phyloP scores from a whole-genome alignment of 306 rosid species.

The Abrus precatorius region DNA sequence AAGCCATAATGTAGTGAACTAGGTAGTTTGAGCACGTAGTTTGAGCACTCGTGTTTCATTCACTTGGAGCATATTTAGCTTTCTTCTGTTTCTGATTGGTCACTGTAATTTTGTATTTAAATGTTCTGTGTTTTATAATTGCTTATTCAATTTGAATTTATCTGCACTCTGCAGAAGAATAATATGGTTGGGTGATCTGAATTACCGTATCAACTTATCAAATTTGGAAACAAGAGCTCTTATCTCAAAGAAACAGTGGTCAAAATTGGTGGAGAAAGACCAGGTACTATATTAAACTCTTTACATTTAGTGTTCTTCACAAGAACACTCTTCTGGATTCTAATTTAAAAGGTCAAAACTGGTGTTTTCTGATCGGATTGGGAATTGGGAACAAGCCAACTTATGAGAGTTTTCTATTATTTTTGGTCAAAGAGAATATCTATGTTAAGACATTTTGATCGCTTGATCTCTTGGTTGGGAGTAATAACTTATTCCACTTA shows the following conservation, averaged over 20 bases:
- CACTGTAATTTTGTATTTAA: neutral
- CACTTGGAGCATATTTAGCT: conserved; percentile 40
- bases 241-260: conserved; percentile 75
- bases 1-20: neutral
- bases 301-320: conserved; percentile 21
- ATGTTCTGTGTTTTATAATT: neutral
- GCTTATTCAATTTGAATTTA: conserved; percentile 33
- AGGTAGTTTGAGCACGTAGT: neutral
- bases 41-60: conserved; percentile 21
- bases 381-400: neutral
- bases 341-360: neutral
- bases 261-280: conserved; percentile 79
- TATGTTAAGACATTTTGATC: neutral
- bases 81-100: conserved; percentile 33
- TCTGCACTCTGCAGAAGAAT: conserved; percentile 78
- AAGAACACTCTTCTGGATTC: conserved; percentile 20
- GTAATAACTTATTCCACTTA: neutral
- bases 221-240: conserved; percentile 74
- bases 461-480: neutral
- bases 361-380: conserved; percentile 50
- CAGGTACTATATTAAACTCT: conserved; percentile 65
- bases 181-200: conserved; percentile 95
- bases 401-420: neutral
- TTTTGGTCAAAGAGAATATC: neutral
- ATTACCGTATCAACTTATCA: conserved; percentile 87